These are phyloP conservation scores for Cordia subcordata DNA, from an alignment of 257 asterid genomes.

Conservation along the genomic window DNA sequence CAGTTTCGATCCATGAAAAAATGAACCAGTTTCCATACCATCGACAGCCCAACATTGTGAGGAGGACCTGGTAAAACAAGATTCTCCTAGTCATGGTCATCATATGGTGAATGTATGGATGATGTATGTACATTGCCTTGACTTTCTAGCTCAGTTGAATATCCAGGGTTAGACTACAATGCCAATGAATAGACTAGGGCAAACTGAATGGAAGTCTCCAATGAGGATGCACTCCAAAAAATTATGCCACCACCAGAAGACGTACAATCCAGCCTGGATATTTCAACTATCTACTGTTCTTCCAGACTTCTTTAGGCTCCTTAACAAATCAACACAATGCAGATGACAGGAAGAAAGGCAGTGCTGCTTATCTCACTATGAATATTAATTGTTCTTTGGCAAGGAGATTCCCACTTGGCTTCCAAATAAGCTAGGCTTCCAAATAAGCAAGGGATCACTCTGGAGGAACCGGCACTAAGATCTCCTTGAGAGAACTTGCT, in stretches of 20 bases:
- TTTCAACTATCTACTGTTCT: background rate
- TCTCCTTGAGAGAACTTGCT: slow-evolving; percentile 59
- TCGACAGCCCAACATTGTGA: background rate
- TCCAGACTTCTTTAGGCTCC: background rate
- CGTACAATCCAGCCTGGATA: too few species aligned
- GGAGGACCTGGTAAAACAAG: background rate
- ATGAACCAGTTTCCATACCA: background rate
- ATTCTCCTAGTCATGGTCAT: too few species aligned
- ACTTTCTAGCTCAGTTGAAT: background rate
- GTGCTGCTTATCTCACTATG: background rate
- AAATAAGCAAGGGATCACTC: slow-evolving; percentile 64
- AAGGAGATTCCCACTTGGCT: slow-evolving; percentile 71
- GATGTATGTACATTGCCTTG: background rate
- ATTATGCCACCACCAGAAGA: too few species aligned
- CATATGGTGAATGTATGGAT: background rate
- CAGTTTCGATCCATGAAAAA: too few species aligned
- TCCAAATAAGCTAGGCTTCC: slow-evolving; percentile 48
- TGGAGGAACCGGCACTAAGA: slow-evolving; percentile 80
- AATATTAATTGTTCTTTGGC: slow-evolving; percentile 27
- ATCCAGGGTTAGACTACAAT: background rate
- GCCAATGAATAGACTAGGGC: too few species aligned
- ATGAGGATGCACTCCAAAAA: too few species aligned
- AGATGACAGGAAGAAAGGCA: background rate
- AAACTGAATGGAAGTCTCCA: too few species aligned
- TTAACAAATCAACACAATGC: background rate